Evolutionary conservation across 2,329 filamentous ascomycete genomes (phyloP).

Genomic region (Bimuria novae-zelandiae): DNA sequence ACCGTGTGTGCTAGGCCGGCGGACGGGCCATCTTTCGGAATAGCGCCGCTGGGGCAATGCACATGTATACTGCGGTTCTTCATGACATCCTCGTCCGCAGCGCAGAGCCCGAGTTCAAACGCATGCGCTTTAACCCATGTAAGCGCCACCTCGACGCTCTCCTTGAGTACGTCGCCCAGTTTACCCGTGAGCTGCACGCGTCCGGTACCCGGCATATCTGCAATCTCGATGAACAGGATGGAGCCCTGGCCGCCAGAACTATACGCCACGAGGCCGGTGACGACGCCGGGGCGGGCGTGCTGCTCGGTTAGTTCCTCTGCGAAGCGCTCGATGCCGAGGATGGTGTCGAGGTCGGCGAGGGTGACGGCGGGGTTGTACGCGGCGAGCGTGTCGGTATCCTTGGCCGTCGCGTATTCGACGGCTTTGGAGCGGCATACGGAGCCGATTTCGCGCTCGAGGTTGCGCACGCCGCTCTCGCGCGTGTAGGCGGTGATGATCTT

Average conservation of each 20-base stretch:
- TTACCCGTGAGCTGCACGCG: slow-evolving; percentile 95
- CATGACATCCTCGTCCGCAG: slow-evolving; percentile 90
- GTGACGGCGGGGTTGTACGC: slow-evolving; percentile 76
- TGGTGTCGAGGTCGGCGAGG: slow-evolving; percentile 81
- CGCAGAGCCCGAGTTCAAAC: slow-evolving; percentile 83
- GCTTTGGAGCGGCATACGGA: slow-evolving; percentile 85
- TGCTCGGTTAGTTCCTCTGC: slow-evolving; percentile 95
- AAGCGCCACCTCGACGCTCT: slow-evolving; percentile 93
- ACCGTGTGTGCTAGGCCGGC: slow-evolving; percentile 94
- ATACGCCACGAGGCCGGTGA: slow-evolving; percentile 95
- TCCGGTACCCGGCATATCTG: slow-evolving; percentile 93
- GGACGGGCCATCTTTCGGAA: slow-evolving; percentile 85
- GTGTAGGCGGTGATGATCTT: slow-evolving; percentile 97
- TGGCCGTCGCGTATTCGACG: slow-evolving; percentile 90
- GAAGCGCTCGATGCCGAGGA: slow-evolving; percentile 90
- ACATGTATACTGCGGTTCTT: slow-evolving; percentile 92
- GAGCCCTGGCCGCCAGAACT: slow-evolving; percentile 89
- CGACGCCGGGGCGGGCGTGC: slow-evolving; percentile 79
- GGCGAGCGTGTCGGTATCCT: slow-evolving; percentile 67
- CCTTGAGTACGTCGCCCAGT: slow-evolving; percentile 94
- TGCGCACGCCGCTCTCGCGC: slow-evolving; percentile 92
- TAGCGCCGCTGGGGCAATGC: slow-evolving; percentile 91
- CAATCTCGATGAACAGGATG: slow-evolving; percentile 97
- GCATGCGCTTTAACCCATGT: slow-evolving; percentile 98
- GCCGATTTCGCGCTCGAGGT: slow-evolving; percentile 92